Evolutionary conservation across 805 yeast genomes (phyloP), one percentile per base, ranked within the genome.

Genomic region (Spathaspora girioi): DNA sequence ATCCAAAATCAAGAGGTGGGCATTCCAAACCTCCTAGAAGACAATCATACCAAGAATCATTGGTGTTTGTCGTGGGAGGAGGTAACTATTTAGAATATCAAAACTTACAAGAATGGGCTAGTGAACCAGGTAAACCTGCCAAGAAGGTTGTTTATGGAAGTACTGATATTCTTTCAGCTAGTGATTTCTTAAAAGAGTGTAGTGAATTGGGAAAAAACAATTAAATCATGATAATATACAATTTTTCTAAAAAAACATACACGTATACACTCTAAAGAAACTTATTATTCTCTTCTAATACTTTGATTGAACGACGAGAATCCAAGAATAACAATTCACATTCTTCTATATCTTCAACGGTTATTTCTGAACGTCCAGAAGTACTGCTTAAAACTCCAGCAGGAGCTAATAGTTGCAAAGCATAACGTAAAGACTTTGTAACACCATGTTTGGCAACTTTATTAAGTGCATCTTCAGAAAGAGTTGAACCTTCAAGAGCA

Each of bases 41-140:
- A 63, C 88, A 86, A 58, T 74, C 85, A 10, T 90, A 89, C 66
- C 83, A 83, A 53, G 94, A 90, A 58, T 83, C 96, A 1, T 73
- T 89, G 47, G 96, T 94, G 18, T 94, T 94, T 67, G 89, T 92
- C 48, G 92, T 94, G 50, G 99, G 99, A 23, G 99, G 99, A 35
- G 98, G 98, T 46, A 92, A 89, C 68, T 94, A 91, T 65, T 72
- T 89, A 55, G 99, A 94, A 71, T 94, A 93, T 65, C 96, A 92
- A 53, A 93, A 93, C 63, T 78, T 94, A 62, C 96, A 89, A 67
- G 97, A 92, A 67, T 92, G 97, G 96, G 81, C 83, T 0, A 51
- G 49, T 23, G 65, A 69, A 14, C 38, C 42, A 14, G 46, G 46
- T 23, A 63, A 58, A 45, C 73, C 76, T 41, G 68, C 63, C 48